Conservation (phyloP, 1,284 basidiomycete species). For the Ustilago curta region DNA sequence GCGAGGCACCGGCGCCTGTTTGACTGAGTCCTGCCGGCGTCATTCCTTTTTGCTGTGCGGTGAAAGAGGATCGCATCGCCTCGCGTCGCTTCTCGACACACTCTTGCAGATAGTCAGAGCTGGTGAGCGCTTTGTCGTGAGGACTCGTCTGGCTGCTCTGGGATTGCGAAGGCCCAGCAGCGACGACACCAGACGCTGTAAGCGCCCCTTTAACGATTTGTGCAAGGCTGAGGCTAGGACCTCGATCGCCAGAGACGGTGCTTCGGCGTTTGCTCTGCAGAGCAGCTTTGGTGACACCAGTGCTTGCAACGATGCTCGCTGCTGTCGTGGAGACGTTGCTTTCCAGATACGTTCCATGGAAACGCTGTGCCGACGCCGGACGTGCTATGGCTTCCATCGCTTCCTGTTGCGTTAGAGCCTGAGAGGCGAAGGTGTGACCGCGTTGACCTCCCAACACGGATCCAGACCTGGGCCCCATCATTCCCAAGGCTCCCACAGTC, state of each 20-base stretch:
- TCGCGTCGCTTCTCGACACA: conserved; percentile 52
- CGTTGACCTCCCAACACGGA: conserved; percentile 23
- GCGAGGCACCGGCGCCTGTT: conserved; percentile 12
- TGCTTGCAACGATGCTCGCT: conserved; percentile 35
- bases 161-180: conserved; percentile 18
- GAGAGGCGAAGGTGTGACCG: conserved; percentile 30
- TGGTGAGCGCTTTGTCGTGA: conserved; percentile 23
- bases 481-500: conserved; percentile 32
- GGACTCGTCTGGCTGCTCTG: conserved; percentile 35
- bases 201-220: conserved; percentile 51
- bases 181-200: conserved; percentile 45
- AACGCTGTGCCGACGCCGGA: conserved; percentile 41
- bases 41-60: conserved; percentile 56
- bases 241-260: conserved; percentile 48
- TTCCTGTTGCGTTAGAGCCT: conserved; percentile 35
- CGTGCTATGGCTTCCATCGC: conserved; percentile 29
- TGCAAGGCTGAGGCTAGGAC: conserved; percentile 42
- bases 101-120: conserved; percentile 48
- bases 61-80: conserved; percentile 53
- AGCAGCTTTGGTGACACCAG: conserved; percentile 39
- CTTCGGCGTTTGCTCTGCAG: conserved; percentile 51
- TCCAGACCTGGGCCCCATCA: conserved; percentile 25
- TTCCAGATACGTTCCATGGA: conserved; percentile 33
- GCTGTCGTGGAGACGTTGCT: conserved; percentile 33
- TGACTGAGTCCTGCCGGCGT: conserved; percentile 16